phyloP scores from a whole-genome alignment of 257 asterid species.

The Leonotis leonurus region DNA sequence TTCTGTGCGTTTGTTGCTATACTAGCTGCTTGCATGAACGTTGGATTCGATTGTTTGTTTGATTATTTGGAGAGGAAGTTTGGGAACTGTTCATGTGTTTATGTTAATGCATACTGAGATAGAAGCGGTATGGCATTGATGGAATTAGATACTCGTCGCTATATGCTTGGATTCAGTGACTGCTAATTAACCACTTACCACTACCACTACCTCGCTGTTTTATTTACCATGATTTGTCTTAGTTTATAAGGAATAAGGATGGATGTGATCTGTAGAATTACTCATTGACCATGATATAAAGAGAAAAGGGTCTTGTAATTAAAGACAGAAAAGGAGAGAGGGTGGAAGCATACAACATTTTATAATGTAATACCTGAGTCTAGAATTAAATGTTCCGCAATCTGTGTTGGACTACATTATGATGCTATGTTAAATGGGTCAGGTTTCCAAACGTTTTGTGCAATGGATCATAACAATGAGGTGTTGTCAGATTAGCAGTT shows the following conservation, averaged over 20 bases:
- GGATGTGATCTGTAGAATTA: not conserved
- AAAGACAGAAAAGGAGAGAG: not conserved
- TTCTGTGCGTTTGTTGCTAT: not conserved
- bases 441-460: not conserved
- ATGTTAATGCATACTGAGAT: not conserved
- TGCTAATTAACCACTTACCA: not conserved
- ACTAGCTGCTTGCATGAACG: not conserved
- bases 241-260: not conserved
- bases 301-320: not conserved
- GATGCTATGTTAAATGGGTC: not conserved
- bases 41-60: slow-evolving; percentile 3
- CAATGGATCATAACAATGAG: not conserved
- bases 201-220: too few relatives aligned
- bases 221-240: not conserved
- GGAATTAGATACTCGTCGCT: not conserved
- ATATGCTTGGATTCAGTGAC: not conserved
- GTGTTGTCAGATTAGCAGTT: not conserved
- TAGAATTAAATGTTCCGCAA: not conserved
- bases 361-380: not conserved
- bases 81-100: not conserved
- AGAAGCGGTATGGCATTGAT: not conserved
- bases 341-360: not conserved
- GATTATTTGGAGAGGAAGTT: not conserved
- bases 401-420: not conserved
- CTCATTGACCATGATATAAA: not conserved